phyloP scores from a whole-genome alignment of 164 flowering plant genomes.

The Piper betle region DNA sequence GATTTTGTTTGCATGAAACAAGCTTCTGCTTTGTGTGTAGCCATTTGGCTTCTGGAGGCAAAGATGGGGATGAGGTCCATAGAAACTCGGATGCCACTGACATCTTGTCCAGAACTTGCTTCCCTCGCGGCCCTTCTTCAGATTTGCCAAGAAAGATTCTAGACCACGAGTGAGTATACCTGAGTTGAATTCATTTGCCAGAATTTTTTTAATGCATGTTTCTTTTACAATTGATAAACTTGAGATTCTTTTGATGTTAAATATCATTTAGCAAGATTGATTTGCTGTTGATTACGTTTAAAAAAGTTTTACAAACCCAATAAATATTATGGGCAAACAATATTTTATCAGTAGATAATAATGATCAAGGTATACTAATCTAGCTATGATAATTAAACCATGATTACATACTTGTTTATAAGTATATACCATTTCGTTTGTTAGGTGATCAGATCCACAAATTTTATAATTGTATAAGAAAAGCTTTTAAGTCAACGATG shows the following conservation, averaged over 20 bases:
- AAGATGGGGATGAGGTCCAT: constrained; percentile 39
- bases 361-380: neutral
- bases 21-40: constrained; percentile 78
- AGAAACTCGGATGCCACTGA: constrained; percentile 46
- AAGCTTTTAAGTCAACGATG: no score
- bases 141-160: constrained; percentile 46
- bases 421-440: neutral
- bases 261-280: no score
- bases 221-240: neutral
- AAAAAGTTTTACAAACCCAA: no score
- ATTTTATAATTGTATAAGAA: no score
- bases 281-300: neutral
- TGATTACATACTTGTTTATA: no score
- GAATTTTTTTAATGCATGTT: neutral
- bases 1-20: constrained; percentile 49
- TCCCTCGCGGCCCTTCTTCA: constrained; percentile 37
- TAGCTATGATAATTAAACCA: neutral
- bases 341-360: no score
- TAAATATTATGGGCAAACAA: no score
- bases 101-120: constrained; percentile 41
- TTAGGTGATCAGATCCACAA: neutral
- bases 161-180: constrained; percentile 52
- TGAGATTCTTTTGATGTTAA: neutral
- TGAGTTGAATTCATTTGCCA: neutral
- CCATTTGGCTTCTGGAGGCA: constrained; percentile 67